Conservation (phyloP, 139 green algal species). For the Micractinium conductrix region DNA sequence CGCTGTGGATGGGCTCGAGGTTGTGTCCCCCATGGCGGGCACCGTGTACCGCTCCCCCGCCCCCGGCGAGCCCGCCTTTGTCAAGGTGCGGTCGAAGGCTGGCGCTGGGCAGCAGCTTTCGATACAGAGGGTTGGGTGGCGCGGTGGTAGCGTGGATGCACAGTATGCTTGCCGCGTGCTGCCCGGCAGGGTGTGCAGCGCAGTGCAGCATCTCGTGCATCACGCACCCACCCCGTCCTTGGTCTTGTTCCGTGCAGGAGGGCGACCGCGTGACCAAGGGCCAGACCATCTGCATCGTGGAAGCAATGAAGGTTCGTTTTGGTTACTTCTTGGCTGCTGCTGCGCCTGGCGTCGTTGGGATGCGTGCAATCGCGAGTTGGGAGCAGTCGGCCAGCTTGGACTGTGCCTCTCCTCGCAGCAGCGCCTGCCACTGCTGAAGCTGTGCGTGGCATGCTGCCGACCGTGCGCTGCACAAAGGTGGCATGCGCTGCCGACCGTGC, state of each 20-base stretch:
- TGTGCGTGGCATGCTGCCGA: too few species aligned
- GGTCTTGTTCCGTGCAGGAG: conserved; percentile 38
- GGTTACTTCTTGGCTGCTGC: not conserved
- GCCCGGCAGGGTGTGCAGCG: not conserved
- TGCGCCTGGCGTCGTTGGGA: not conserved
- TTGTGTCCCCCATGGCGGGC: conserved; percentile 77
- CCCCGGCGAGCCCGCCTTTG: conserved; percentile 91
- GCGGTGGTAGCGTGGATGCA: not conserved
- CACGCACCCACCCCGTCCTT: not conserved
- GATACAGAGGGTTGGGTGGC: not conserved
- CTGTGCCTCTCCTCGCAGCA: too few species aligned
- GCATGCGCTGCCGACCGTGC: not conserved
- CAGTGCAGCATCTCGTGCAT: not conserved
- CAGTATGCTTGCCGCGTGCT: not conserved
- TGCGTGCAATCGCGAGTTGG: not conserved
- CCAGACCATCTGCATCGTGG: conserved; percentile 96
- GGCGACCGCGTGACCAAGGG: conserved; percentile 94
- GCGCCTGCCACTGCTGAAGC: too few species aligned
- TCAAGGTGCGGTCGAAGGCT: conserved; percentile 58
- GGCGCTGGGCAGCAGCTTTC: not conserved
- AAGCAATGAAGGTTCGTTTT: conserved; percentile 55
- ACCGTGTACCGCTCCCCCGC: conserved; percentile 84
- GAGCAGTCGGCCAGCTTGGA: not conserved
- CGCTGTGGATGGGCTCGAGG: conserved; percentile 49
- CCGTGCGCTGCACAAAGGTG: not conserved